phyloP scores from a whole-genome alignment of 352 stramenopile species.

The Globisporangium okanoganense region DNA sequence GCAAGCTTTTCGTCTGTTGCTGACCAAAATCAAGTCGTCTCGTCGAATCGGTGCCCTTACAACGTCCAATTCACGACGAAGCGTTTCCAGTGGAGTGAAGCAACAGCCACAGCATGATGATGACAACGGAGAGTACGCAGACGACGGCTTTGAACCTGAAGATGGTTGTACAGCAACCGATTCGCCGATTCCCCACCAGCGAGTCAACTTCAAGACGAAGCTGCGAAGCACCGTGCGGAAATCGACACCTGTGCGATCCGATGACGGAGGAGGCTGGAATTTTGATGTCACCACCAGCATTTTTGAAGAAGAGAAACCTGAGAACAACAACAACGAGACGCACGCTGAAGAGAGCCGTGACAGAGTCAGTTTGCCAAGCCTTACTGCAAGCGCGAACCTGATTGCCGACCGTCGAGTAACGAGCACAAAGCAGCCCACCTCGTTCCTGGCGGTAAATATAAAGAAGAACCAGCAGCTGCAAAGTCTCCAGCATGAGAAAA shows the following conservation, averaged over 20 bases:
- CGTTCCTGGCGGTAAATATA: constrained; percentile 30
- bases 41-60: constrained; percentile 13
- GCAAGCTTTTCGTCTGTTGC: constrained; percentile 49
- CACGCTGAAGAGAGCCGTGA: neutral
- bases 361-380: neutral
- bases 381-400: constrained; percentile 10
- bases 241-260: constrained; percentile 1
- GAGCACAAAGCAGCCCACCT: constrained; percentile 15
- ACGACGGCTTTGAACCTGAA: constrained; percentile 4
- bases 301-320: neutral
- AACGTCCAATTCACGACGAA: neutral
- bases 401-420: constrained; percentile 25
- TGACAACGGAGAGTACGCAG: constrained; percentile 16
- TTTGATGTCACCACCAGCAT: constrained; percentile 25
- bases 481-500: constrained; percentile 41
- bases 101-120: constrained; percentile 4
- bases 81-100: neutral
- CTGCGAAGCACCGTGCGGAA: neutral
- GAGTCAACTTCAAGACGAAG: constrained; percentile 1
- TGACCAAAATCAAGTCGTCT: constrained; percentile 61
- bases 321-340: constrained; percentile 14
- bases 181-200: neutral
- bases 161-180: neutral
- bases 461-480: constrained; percentile 38
- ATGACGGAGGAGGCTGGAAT: constrained; percentile 23